phyloP scores from a whole-genome alignment of 2,329 filamentous ascomycete species.

The Cladophialophora carrionii region DNA sequence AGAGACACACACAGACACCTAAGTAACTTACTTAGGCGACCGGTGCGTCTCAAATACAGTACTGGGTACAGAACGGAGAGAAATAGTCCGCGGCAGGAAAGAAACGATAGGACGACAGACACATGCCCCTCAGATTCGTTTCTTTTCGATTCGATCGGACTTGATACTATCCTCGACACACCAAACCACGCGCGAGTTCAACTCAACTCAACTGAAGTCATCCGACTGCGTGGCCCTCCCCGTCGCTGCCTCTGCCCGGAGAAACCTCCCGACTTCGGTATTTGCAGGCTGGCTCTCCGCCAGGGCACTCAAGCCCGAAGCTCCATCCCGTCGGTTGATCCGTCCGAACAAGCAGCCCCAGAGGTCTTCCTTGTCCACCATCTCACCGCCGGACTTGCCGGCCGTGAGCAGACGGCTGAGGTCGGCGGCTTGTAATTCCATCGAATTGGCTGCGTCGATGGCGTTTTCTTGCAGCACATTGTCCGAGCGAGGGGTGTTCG shows the following conservation, averaged over 20 bases:
- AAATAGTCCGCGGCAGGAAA: too few species aligned
- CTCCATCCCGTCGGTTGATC: slow-evolving; percentile 40
- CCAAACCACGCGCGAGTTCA: background rate
- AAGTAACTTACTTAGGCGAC: too few species aligned
- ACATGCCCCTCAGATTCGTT: too few species aligned
- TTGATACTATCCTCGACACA: background rate
- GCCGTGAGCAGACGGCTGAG: slow-evolving; percentile 72
- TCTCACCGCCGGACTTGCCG: slow-evolving; percentile 73
- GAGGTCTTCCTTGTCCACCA: slow-evolving; percentile 75
- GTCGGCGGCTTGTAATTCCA: slow-evolving; percentile 75
- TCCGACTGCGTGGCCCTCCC: slow-evolving; percentile 1
- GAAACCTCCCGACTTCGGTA: slow-evolving; percentile 53
- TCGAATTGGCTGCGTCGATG: slow-evolving; percentile 82
- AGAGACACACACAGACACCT: too few species aligned
- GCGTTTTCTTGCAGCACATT: slow-evolving; percentile 56
- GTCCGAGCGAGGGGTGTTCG: slow-evolving; percentile 13
- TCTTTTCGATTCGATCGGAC: background rate
- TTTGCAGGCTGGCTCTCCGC: slow-evolving; percentile 42
- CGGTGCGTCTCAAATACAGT: too few species aligned
- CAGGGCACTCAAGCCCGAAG: slow-evolving; percentile 18
- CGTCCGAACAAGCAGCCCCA: slow-evolving; percentile 84
- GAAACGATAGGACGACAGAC: too few species aligned
- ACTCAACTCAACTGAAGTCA: background rate
- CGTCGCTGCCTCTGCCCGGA: slow-evolving; percentile 61
- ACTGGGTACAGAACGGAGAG: too few species aligned